Evolutionary conservation across 2,329 filamentous ascomycete species (phyloP), one percentile per base, ranked within the genome.

Genomic region (Penicillium hordei): DNA sequence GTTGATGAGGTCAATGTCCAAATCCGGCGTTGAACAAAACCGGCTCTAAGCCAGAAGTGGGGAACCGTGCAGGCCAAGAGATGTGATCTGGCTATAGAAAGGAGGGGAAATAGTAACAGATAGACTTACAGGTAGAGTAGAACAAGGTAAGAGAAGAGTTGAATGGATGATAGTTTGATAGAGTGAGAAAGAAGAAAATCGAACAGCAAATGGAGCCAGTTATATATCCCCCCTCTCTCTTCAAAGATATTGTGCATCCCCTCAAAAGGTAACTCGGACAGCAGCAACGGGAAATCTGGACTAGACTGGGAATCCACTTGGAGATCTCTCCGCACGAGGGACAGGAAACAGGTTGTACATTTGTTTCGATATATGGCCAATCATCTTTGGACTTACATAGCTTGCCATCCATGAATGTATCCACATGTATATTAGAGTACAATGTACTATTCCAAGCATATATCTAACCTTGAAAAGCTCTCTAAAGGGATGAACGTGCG

Each of bases 1-100:
- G 17, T 53, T 38, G 12, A 58, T 53, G 45, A 55, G 50, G 42
- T 53, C 39, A 63, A 38, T 38, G 29, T 29, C 57, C 55, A 38
- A 27, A 60, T 60, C 36, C 49, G 61, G 59, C 23, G 51, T 60
- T 65, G 57, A 58, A 64, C 54, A 59, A 57, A 39, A 39, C 57
- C 53, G 25, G 29, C 23, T 19, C 23, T 13, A 42, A 53, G 52
- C 25, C 46, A 48, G 49, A 61, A 60, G 61, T 63, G 57, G 63
- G 29, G 61, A 57, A 55, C n/a, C 27, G n/a, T 55, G 59, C 56
- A 57, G 46, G 43, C 39, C 27, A 44, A 38, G 31, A 25, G 12
- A 39, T 39, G 15, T 17, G 4, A 49, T 23, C 6, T 36, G 25
- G 33, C 17, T 55, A 53, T 48, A 44, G 36, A 45, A 36, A 17